Evolutionary conservation across 306 rosid genomes (phyloP).

Genomic region (Castanea mollissima): DNA sequence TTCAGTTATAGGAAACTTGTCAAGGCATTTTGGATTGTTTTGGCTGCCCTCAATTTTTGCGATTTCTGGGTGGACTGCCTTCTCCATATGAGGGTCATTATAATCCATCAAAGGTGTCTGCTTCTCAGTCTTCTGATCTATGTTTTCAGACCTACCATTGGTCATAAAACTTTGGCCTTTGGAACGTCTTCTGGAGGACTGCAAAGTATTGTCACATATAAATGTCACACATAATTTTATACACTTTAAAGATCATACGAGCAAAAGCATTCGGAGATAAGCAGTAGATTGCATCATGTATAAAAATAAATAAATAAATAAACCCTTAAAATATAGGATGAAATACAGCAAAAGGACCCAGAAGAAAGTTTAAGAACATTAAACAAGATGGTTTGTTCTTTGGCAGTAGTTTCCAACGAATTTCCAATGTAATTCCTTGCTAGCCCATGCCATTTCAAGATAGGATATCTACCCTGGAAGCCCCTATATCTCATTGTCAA

Average conservation of each 20-base stretch:
- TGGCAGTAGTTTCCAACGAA: not conserved
- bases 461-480: constrained; percentile 7
- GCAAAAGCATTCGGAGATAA: not conserved
- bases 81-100: constrained; percentile 23
- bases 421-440: not conserved
- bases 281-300: constrained; percentile 19
- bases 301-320: not conserved
- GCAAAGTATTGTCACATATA: constrained; percentile 44
- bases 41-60: constrained; percentile 11
- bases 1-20: constrained; percentile 27
- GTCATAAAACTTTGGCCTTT: constrained; percentile 20
- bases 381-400: not conserved
- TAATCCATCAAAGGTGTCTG: constrained; percentile 22
- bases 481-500: constrained; percentile 1
- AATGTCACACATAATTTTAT: constrained; percentile 24
- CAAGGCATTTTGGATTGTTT: constrained; percentile 21
- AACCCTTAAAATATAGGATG: not conserved
- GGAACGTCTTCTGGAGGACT: constrained; percentile 47
- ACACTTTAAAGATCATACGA: not conserved
- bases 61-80: constrained; percentile 14
- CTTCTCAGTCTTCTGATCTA: constrained; percentile 34
- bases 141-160: constrained; percentile 37
- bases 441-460: constrained; percentile 11
- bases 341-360: not conserved
- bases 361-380: not conserved